These are phyloP conservation scores for Vaccinium corymbosum DNA, from an alignment of 148 eudicot genomes.

Conservation along the genomic window DNA sequence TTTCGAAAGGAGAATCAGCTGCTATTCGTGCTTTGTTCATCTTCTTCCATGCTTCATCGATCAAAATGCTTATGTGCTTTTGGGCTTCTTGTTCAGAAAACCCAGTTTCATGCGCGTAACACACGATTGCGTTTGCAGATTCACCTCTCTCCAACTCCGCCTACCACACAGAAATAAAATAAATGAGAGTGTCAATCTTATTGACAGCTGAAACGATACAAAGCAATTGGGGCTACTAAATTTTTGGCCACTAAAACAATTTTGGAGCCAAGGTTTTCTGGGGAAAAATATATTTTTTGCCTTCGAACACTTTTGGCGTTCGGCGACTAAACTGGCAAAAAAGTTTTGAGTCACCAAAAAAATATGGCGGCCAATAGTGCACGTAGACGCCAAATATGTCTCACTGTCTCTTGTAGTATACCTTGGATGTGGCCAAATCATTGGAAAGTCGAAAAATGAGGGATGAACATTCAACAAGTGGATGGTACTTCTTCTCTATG, in stretches of 20 bases:
- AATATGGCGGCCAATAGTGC: not conserved
- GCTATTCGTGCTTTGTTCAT: slow-evolving; percentile 18
- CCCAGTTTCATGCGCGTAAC: slow-evolving; percentile 28
- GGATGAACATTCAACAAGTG: not conserved
- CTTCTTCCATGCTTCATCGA: slow-evolving; percentile 31
- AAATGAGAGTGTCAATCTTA: not conserved
- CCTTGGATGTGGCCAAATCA: slow-evolving; percentile 25
- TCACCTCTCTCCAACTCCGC: slow-evolving; percentile 29
- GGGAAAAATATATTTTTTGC: too few species aligned
- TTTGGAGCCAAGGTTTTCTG: too few species aligned
- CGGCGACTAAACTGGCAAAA: too few species aligned
- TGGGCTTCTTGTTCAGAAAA: slow-evolving; percentile 23
- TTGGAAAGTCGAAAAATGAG: slow-evolving; percentile 23
- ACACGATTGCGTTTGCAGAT: slow-evolving; percentile 24
- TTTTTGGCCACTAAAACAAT: too few species aligned
- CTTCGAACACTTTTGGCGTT: too few species aligned
- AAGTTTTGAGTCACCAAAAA: too few species aligned
- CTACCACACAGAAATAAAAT: not conserved
- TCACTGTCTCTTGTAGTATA: not conserved
- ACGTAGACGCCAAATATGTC: not conserved
- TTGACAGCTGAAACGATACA: too few species aligned
- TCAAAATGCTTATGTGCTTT: slow-evolving; percentile 20
- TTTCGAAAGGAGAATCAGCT: slow-evolving; percentile 2
- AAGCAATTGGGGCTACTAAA: too few species aligned
- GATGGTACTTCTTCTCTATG: slow-evolving; percentile 13